phyloP scores from a whole-genome alignment of 768 basidiomycete species.

The Boletus sp. region DNA sequence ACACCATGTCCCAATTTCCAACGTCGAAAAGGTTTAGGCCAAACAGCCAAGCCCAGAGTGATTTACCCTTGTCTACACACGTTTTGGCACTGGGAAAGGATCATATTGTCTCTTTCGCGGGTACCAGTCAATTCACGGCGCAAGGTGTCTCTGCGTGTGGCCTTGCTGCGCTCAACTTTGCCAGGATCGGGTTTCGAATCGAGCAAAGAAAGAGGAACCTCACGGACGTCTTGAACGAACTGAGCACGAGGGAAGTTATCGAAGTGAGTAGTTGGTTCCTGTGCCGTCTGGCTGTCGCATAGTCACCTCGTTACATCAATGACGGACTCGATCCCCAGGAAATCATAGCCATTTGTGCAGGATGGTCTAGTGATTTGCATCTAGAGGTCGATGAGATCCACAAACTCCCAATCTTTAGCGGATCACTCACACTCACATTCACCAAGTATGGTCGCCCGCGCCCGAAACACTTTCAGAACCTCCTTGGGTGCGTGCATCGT shows the following conservation, averaged over 20 bases:
- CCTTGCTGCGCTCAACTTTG: slow-evolving; percentile 64
- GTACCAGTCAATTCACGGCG: slow-evolving; percentile 57
- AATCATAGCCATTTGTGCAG: slow-evolving; percentile 51
- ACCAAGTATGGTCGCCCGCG: slow-evolving; percentile 39
- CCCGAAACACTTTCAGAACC: slow-evolving; percentile 34
- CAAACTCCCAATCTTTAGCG: slow-evolving; percentile 46
- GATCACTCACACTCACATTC: slow-evolving; percentile 34
- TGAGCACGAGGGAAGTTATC: slow-evolving; percentile 22
- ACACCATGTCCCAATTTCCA: slow-evolving; percentile 4
- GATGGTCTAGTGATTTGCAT: slow-evolving; percentile 51
- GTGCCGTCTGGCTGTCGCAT: not conserved
- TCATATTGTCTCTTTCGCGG: slow-evolving; percentile 43
- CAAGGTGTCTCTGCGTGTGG: slow-evolving; percentile 54
- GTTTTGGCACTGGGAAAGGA: slow-evolving; percentile 29
- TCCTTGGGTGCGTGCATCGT: slow-evolving; percentile 24
- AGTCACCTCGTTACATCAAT: not conserved
- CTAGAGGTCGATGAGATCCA: slow-evolving; percentile 57
- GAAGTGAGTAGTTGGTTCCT: slow-evolving; percentile 19
- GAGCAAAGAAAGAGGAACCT: slow-evolving; percentile 7
- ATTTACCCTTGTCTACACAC: slow-evolving; percentile 5
- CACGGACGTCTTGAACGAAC: slow-evolving; percentile 16
- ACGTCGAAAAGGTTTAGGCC: not conserved
- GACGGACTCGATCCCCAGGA: slow-evolving; percentile 38
- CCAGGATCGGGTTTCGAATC: slow-evolving; percentile 44
- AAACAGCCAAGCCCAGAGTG: not conserved